These are phyloP conservation scores for Phytophthora ramorum DNA, from an alignment of 352 stramenopile genomes.

Conservation along the genomic window DNA sequence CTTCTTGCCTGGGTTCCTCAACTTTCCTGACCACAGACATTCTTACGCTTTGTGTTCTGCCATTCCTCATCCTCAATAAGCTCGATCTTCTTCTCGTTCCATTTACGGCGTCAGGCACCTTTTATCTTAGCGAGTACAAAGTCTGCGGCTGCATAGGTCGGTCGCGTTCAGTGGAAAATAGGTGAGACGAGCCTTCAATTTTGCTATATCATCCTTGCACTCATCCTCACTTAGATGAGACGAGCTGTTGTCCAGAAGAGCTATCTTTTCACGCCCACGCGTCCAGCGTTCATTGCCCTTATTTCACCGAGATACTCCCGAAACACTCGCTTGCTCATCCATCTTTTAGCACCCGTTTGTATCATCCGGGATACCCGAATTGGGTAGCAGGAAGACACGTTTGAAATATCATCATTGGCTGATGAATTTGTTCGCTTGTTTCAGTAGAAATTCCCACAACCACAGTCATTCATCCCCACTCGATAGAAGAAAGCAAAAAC, in stretches of 20 bases:
- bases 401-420: constrained; percentile 46
- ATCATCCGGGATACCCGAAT: constrained; percentile 30
- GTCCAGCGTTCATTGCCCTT: constrained; percentile 12
- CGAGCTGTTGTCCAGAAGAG: constrained; percentile 36
- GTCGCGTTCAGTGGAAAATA: constrained; percentile 30
- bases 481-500: too few relatives aligned
- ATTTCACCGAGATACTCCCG: constrained; percentile 28
- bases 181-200: constrained; percentile 11
- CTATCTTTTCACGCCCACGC: constrained; percentile 18
- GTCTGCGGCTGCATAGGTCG: constrained; percentile 34
- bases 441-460: constrained; percentile 31
- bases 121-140: constrained; percentile 47
- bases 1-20: constrained; percentile 40
- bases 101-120: constrained; percentile 24
- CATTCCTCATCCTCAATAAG: constrained; percentile 32
- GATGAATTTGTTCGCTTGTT: constrained; percentile 13
- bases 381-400: constrained; percentile 21
- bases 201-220: constrained; percentile 5
- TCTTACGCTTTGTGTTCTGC: constrained; percentile 28
- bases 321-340: constrained; percentile 33
- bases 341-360: constrained; percentile 30
- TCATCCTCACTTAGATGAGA: constrained; percentile 14
- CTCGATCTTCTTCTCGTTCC: constrained; percentile 41
- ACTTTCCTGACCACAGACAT: constrained; percentile 38
- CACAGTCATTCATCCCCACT: constrained; percentile 42